Conservation (phyloP, 495 filamentous ascomycete genomes). For the Penicillium samsonianum region DNA sequence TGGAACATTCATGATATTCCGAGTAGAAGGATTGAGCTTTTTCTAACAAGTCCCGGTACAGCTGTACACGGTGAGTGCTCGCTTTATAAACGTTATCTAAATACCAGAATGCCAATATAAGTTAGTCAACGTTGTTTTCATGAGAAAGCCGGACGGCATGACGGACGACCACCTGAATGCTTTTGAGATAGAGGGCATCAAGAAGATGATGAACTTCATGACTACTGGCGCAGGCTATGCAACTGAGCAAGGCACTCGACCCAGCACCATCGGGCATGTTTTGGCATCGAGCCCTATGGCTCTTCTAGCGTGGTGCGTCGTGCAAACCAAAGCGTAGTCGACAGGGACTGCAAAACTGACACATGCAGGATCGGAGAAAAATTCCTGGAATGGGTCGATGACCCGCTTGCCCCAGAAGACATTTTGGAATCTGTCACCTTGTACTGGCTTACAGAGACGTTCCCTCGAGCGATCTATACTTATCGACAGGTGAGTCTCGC, state of each 20-base stretch:
- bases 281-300: conserved; percentile 60
- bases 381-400: conserved; percentile 63
- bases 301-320: conserved; percentile 61
- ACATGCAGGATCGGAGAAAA: conserved; percentile 64
- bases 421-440: conserved; percentile 60
- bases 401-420: conserved; percentile 48
- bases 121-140: conserved; percentile 39
- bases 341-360: not conserved
- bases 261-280: conserved; percentile 62
- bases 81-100: not conserved
- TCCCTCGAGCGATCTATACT: conserved; percentile 57
- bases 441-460: conserved; percentile 67
- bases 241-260: conserved; percentile 58
- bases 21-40: not conserved
- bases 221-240: conserved; percentile 53
- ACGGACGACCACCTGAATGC: conserved; percentile 46
- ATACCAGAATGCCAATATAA: conserved; percentile 5
- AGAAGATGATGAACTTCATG: conserved; percentile 36
- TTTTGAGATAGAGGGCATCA: conserved; percentile 36
- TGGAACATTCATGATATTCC: conserved; percentile 6
- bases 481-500: conserved; percentile 46
- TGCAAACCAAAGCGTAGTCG: not conserved
- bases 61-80: conserved; percentile 38
- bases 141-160: conserved; percentile 61
- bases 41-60: conserved; percentile 16